Conservation (phyloP, 129 eudicot genomes). For the Lactuca sativa region DNA sequence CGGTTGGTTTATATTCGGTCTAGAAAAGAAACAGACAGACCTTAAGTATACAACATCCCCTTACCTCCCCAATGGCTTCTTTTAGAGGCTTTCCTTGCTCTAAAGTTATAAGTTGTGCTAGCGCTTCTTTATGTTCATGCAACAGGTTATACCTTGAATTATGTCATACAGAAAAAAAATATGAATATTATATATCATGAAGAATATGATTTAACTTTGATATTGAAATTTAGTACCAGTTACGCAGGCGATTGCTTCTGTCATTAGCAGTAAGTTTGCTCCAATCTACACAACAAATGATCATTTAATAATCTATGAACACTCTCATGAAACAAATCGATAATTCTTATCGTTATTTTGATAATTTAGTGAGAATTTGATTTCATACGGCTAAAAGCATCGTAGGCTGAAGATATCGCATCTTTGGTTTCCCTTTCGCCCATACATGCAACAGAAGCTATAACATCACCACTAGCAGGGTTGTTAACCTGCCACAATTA, state of each 20-base stretch:
- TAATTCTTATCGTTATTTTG: not conserved
- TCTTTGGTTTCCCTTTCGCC: conserved; percentile 79
- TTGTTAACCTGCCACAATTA: conserved; percentile 67
- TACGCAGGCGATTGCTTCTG: conserved; percentile 73
- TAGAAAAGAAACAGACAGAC: too few relatives aligned
- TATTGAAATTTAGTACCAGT: conserved; percentile 50
- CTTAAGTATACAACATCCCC: too few relatives aligned
- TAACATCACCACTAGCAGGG: conserved; percentile 82
- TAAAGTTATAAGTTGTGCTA: conserved; percentile 84
- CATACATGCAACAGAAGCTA: conserved; percentile 84
- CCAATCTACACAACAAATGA: conserved; percentile 60
- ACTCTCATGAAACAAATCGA: not conserved
- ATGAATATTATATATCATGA: conserved; percentile 1
- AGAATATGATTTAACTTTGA: not conserved
- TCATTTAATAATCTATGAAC: conserved; percentile 1
- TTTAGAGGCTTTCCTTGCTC: conserved; percentile 96
- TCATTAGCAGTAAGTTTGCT: conserved; percentile 81
- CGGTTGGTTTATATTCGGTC: too few relatives aligned
- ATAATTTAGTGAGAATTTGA: not conserved
- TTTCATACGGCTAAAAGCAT: conserved; percentile 53
- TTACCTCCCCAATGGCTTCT: conserved; percentile 92
- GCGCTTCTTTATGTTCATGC: conserved; percentile 76
- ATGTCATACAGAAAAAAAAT: conserved; percentile 9
- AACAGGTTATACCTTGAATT: conserved; percentile 63
- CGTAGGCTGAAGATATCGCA: conserved; percentile 79